Percentiles rank a stretch among this genome's conserved stretches.
Conservation (phyloP, 2,329 filamentous ascomycete genomes). For the Pseudogymnoascus sp. region DNA sequence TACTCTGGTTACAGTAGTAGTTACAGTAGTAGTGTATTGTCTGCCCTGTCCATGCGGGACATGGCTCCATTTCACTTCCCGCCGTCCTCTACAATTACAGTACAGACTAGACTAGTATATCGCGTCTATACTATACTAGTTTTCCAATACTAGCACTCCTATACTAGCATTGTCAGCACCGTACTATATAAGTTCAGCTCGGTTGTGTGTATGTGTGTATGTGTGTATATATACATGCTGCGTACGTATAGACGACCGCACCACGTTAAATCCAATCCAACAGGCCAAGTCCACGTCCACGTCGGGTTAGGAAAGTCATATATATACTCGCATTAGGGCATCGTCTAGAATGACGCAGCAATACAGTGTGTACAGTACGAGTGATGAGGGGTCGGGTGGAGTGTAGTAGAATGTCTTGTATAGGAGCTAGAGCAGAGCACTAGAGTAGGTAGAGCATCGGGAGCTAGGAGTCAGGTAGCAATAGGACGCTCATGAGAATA, state of each 20-base stretch:
- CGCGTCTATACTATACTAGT: background rate
- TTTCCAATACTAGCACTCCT: too few relatives aligned
- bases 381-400: background rate
- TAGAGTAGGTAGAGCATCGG: background rate
- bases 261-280: background rate
- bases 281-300: background rate
- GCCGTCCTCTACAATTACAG: background rate
- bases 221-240: background rate
- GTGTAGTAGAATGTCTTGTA: background rate
- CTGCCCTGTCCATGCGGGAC: background rate
- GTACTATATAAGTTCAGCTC: background rate
- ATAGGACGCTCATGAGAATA: background rate
- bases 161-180: background rate
- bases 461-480: background rate
- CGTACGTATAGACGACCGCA: background rate
- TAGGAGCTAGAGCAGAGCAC: background rate
- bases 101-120: background rate
- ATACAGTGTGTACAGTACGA: background rate
- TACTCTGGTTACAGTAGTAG: too few relatives aligned
- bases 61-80: constrained; percentile 1
- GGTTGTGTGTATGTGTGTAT: background rate
- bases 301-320: background rate
- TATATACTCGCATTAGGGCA: constrained; percentile 9
- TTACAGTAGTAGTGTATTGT: background rate
- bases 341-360: background rate